Evolutionary conservation across 2,329 filamentous ascomycete species (phyloP).

Genomic region (Nigrograna mackinnonii): DNA sequence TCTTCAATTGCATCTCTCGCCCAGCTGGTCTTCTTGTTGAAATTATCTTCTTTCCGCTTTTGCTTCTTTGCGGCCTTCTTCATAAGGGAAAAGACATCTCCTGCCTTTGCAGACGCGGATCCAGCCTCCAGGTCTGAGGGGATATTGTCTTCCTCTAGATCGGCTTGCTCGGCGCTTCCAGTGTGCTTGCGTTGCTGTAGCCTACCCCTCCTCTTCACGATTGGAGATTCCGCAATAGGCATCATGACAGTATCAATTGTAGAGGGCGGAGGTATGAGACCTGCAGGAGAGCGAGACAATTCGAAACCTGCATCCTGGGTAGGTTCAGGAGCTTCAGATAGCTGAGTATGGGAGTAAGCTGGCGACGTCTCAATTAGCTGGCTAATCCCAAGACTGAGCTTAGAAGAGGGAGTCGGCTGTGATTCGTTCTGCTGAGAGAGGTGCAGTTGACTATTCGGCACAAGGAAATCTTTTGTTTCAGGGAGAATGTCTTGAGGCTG

Average conservation of each 20-base stretch:
- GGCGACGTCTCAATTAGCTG: constrained; percentile 37
- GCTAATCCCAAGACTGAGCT: constrained; percentile 38
- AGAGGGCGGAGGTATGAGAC: constrained; percentile 64
- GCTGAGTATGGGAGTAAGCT: constrained; percentile 57
- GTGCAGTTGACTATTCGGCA: constrained; percentile 59
- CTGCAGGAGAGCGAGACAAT: constrained; percentile 69
- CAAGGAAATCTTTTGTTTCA: constrained; percentile 62
- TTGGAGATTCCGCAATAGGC: constrained; percentile 64
- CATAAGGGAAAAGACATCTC: constrained; percentile 70
- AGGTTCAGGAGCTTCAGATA: constrained; percentile 71
- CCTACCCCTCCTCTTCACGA: constrained; percentile 64
- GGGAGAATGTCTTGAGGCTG: constrained; percentile 60
- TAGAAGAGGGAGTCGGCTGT: constrained; percentile 18
- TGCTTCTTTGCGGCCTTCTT: constrained; percentile 63
- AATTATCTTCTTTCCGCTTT: constrained; percentile 55
- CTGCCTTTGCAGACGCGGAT: constrained; percentile 41
- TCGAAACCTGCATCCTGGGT: constrained; percentile 83
- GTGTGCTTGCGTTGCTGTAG: constrained; percentile 52
- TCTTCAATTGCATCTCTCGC: constrained; percentile 86
- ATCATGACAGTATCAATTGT: constrained; percentile 72
- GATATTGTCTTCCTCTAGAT: constrained; percentile 47
- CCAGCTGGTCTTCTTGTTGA: constrained; percentile 84
- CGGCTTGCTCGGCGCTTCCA: constrained; percentile 44
- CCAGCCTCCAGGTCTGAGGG: constrained; percentile 16
- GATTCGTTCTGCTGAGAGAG: constrained; percentile 26